A percentile compares a stretch with the other conserved stretches of the same genome.
Conservation (phyloP, 2,329 filamentous ascomycete species). For the Aureobasidium sp. region DNA sequence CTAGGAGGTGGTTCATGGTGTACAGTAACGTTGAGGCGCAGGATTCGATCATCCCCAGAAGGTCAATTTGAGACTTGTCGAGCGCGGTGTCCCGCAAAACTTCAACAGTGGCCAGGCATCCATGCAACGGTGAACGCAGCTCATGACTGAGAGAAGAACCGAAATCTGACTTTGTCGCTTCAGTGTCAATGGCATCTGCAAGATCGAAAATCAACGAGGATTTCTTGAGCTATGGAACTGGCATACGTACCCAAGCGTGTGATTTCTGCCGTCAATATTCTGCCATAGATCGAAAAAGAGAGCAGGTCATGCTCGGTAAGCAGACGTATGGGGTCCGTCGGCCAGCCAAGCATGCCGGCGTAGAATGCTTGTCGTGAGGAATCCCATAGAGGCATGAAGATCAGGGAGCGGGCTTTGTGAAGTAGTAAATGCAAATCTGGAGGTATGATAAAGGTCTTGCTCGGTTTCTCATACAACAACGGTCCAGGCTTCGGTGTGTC, state of each 20-base stretch:
- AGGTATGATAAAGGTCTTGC: not conserved
- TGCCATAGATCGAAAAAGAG: slow-evolving; percentile 37
- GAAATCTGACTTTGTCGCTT: slow-evolving; percentile 31
- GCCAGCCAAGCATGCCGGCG: slow-evolving; percentile 32
- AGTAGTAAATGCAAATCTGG: not conserved
- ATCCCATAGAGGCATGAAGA: slow-evolving; percentile 44
- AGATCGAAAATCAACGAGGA: not conserved
- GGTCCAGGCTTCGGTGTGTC: not conserved
- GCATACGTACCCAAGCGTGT: slow-evolving; percentile 24
- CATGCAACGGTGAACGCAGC: slow-evolving; percentile 22
- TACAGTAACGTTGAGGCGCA: slow-evolving; percentile 40
- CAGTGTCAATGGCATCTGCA: slow-evolving; percentile 39
- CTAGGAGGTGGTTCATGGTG: slow-evolving; percentile 23
- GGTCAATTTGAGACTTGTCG: slow-evolving; percentile 27
- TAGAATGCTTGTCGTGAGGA: slow-evolving; percentile 33
- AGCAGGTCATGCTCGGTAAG: slow-evolving; percentile 14
- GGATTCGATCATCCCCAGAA: slow-evolving; percentile 36
- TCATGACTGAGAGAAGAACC: slow-evolving; percentile 35
- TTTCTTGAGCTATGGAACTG: no score
- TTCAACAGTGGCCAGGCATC: slow-evolving; percentile 24
- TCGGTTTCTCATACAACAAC: not conserved
- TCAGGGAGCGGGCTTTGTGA: slow-evolving; percentile 27
- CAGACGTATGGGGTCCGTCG: slow-evolving; percentile 30
- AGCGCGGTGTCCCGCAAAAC: slow-evolving; percentile 34
- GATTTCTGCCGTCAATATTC: slow-evolving; percentile 49